phyloP scores from a whole-genome alignment of 306 rosid species.

The Glycine soja region DNA sequence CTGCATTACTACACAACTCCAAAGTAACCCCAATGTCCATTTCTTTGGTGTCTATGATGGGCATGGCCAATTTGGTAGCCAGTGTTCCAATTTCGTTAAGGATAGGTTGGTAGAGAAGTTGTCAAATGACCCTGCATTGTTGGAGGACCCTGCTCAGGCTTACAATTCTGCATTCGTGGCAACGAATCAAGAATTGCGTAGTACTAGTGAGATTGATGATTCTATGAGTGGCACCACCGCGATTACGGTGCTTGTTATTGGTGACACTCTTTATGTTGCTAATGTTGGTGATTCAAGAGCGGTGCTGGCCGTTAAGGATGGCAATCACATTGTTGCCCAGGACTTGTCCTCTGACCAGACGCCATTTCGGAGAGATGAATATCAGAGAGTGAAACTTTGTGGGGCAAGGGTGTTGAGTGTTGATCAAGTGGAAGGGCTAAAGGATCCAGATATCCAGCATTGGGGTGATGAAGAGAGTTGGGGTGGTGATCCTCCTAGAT shows the following conservation, averaged over 20 bases:
- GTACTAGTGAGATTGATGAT: conserved; percentile 72
- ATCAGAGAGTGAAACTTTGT: conserved; percentile 78
- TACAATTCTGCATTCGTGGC: conserved; percentile 68
- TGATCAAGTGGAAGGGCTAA: conserved; percentile 92
- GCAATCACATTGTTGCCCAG: conserved; percentile 67
- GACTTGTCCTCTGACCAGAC: conserved; percentile 87
- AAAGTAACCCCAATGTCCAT: conserved; percentile 78
- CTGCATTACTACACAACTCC: conserved; percentile 67
- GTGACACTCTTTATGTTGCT: conserved; percentile 77
- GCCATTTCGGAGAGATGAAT: conserved; percentile 88
- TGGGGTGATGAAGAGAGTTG: conserved; percentile 93
- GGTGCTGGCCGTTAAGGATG: conserved; percentile 75
- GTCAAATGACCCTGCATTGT: conserved; percentile 56
- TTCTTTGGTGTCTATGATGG: conserved; percentile 95
- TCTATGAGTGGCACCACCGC: conserved; percentile 92
- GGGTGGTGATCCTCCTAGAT: conserved; percentile 81
- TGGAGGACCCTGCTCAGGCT: conserved; percentile 70
- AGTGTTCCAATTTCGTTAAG: conserved; percentile 81
- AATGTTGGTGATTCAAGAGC: conserved; percentile 98
- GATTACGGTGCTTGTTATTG: conserved; percentile 81
- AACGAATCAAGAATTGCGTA: conserved; percentile 66
- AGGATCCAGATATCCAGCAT: conserved; percentile 75
- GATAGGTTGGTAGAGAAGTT: conserved; percentile 69
- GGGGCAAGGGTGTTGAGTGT: conserved; percentile 94
- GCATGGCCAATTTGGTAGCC: conserved; percentile 81